These are phyloP conservation scores for Ascochyta viciae-villosae DNA, from an alignment of 2,329 filamentous ascomycete genomes.

Conservation along the genomic window DNA sequence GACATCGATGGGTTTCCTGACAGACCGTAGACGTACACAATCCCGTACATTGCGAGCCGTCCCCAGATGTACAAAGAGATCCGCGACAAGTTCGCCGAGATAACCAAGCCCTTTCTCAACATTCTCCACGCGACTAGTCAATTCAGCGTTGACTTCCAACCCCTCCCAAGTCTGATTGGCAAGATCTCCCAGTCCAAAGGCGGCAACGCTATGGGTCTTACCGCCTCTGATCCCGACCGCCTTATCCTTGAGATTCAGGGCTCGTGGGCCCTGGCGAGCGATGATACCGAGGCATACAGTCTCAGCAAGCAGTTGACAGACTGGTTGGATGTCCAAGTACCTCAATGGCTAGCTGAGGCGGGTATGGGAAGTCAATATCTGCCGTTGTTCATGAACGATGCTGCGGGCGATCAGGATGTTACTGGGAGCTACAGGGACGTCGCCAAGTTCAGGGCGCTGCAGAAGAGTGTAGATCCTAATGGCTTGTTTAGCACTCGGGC, in stretches of 20 bases:
- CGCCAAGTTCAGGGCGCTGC: slow-evolving; percentile 29
- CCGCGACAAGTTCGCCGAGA: slow-evolving; percentile 34
- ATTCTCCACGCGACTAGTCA: slow-evolving; percentile 21
- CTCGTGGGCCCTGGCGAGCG: slow-evolving; percentile 22
- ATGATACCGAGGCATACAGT: slow-evolving; percentile 22
- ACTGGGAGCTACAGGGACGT: slow-evolving; percentile 28
- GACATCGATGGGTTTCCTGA: background rate
- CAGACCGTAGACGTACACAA: slow-evolving; percentile 30
- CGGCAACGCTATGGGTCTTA: slow-evolving; percentile 36
- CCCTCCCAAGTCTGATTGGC: slow-evolving; percentile 29
- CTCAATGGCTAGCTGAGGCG: slow-evolving; percentile 32
- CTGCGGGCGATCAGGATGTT: slow-evolving; percentile 31
- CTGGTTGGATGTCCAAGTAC: slow-evolving; percentile 32
- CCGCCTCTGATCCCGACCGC: slow-evolving; percentile 27
- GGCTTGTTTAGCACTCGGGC: slow-evolving; percentile 30
- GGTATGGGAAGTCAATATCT: slow-evolving; percentile 26
- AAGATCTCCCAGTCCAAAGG: slow-evolving; percentile 26
- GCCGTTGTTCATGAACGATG: slow-evolving; percentile 36
- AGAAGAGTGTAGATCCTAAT: slow-evolving; percentile 28
- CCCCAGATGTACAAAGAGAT: slow-evolving; percentile 47
- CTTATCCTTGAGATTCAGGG: slow-evolving; percentile 33
- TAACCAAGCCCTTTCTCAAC: slow-evolving; percentile 35
- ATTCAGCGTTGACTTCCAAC: slow-evolving; percentile 36
- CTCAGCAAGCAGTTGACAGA: slow-evolving; percentile 28
- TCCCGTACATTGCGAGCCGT: slow-evolving; percentile 34